Evolutionary conservation across 495 filamentous ascomycete species (phyloP).

Genomic region (Zalerion maritima): DNA sequence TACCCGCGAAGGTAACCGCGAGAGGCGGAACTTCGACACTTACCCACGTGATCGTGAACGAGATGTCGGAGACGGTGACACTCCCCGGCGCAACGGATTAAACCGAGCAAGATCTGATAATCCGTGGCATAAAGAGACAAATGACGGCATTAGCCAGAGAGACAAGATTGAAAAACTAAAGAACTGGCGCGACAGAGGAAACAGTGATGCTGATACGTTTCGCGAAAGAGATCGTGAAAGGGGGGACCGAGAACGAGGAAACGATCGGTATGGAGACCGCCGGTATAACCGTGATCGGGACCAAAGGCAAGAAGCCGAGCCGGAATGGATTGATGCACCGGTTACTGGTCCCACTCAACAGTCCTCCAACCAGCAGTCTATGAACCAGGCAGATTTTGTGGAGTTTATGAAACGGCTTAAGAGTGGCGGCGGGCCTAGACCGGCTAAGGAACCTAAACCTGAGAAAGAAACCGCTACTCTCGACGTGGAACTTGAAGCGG

Average conservation of each 20-base stretch:
- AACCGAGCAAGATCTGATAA: slow-evolving; percentile 27
- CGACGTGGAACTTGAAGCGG: slow-evolving; percentile 11
- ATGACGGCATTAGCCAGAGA: slow-evolving; percentile 31
- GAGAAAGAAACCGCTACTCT: slow-evolving; percentile 15
- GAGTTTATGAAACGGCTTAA: slow-evolving; percentile 93
- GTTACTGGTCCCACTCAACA: too few species aligned
- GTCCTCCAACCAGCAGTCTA: slow-evolving; percentile 51
- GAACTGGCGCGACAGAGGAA: slow-evolving; percentile 50
- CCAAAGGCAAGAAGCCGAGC: slow-evolving; percentile 55
- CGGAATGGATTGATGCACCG: slow-evolving; percentile 80
- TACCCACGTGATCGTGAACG: slow-evolving; percentile 34
- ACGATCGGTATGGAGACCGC: slow-evolving; percentile 21
- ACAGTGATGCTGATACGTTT: slow-evolving; percentile 21
- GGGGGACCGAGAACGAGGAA: slow-evolving; percentile 16
- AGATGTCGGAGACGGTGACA: slow-evolving; percentile 38
- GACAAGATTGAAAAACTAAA: slow-evolving; percentile 42
- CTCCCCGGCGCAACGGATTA: slow-evolving; percentile 38
- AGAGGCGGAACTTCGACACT: slow-evolving; percentile 33
- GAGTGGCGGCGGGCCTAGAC: slow-evolving; percentile 30
- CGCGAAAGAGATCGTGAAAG: slow-evolving; percentile 29
- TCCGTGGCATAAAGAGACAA: slow-evolving; percentile 24
- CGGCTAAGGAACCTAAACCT: slow-evolving; percentile 31
- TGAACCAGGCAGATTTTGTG: slow-evolving; percentile 84
- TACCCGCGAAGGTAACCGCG: too few species aligned
- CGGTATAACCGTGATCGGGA: slow-evolving; percentile 53